Conservation (phyloP, 305 asterid species). For the Fraxinus velutina region DNA sequence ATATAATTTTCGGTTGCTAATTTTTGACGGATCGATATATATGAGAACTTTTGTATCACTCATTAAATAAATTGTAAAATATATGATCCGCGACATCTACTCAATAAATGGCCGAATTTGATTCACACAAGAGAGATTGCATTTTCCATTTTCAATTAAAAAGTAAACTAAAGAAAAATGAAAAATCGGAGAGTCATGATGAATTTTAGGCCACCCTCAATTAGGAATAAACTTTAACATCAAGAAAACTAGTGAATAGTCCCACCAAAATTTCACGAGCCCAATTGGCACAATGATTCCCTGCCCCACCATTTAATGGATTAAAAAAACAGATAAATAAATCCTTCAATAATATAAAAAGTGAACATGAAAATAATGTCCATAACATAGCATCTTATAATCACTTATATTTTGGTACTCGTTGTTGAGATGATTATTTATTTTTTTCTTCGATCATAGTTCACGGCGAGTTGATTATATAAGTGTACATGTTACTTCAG, state of each 20-base stretch:
- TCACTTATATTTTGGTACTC: background rate
- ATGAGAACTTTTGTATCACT: background rate
- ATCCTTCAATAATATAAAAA: constrained; percentile 28
- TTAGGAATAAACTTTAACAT: constrained; percentile 19
- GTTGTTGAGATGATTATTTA: constrained; percentile 31
- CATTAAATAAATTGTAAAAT: no score
- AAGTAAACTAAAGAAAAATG: background rate
- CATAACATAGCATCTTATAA: background rate
- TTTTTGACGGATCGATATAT: background rate
- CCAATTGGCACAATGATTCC: constrained; percentile 19
- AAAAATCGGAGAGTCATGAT: constrained; percentile 13
- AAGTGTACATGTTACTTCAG: background rate
- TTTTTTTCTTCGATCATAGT: background rate
- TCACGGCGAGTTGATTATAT: background rate
- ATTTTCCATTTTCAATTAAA: background rate
- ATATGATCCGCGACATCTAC: background rate
- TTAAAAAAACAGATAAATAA: constrained; percentile 22
- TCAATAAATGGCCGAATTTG: background rate
- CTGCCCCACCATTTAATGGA: constrained; percentile 23
- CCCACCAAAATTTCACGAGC: constrained; percentile 24
- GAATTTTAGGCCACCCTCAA: constrained; percentile 21
- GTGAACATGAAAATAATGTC: constrained; percentile 13
- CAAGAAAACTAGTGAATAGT: constrained; percentile 30
- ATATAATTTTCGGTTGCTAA: background rate
- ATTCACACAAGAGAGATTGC: background rate